Base-by-base conservation (phyloP, 768 basidiomycete genomes). In the Termitomyces sp. region DNA sequence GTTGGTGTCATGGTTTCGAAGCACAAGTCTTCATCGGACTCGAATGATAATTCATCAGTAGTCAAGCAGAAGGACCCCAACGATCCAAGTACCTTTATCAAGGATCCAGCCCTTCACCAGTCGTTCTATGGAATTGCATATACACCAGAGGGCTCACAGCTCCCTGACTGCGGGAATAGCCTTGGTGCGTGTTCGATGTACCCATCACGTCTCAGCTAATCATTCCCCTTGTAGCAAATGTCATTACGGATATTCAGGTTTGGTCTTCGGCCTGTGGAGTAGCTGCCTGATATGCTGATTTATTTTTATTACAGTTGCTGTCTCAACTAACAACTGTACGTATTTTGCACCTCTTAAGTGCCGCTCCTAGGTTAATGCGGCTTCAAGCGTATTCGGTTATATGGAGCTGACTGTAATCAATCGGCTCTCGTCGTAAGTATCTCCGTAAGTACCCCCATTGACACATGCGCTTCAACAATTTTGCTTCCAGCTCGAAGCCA, bases 111-210 rank as follows among this genome's bases (percentile, higher is more conserved):
- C 32, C 72, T 96, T 51, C 79, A 86, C 60, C 83, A 89, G 62
- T 79, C 84, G 0, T 91, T 97, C 73, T 96, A 87, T 68, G 94
- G 90, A 5, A 66, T 96, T 24, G 94, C 94, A 0, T 96, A 96
- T 70, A 93, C 92, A 1, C 93, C 94, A 9, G 73, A 75, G 20
- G 85, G 85, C 42, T 84, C 86, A n/a, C 83, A 86, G 63, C 69
- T 86, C 24, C 91, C 91, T 0, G 67, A 80, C 35, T 93, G 91
- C 63, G 87, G 86, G 10, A 86, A 79, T 55, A 69, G 68, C 7
- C 67, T 82, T 28, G 63, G 77, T 78, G 40, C 40, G 76, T 73
- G 22, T n/a, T 2, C 26, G 13, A 49, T 49, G 10, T 3, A 47
- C 8, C 1, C 36, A n/a, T 20, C 5, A 4, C 16, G 1, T 22